Evolutionary conservation across 352 stramenopile genomes (phyloP), one percentile per base, ranked within the genome.

Genomic region (Plasmopara muralis): DNA sequence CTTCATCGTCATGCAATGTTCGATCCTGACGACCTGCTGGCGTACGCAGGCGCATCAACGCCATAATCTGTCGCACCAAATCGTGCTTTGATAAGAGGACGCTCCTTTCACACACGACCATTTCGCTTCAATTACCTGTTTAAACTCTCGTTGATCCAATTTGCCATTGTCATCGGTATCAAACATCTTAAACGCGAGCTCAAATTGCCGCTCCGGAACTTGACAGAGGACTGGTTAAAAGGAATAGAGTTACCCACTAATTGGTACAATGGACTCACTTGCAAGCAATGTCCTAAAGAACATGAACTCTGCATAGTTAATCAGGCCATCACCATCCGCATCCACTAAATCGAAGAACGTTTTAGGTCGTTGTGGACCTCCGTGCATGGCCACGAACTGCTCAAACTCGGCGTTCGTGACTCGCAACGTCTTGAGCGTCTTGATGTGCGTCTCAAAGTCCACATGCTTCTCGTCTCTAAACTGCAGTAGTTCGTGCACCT

Each of bases 171-270:
- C 78, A 45, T 94, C 79, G 1, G 72, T 53, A 60, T 95, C 85
- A 52, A 95, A 92, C 82, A 93, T 92, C 62, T 91, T 89, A 60
- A 95, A 94, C n/a, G 82, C 82, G 39, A 93, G 66, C 47, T 93
- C 80, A 41, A 94, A 90, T 43, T 95, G 83, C 6, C 75, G 82
- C 59, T 89, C 76, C 0, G 82, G 81, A 67, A 94, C 82, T 92
- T 35, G 10, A 35, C 31, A 35, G 6, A 35, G 6, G 1, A 35
- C 10, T 12, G 6, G 10, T 35, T 35, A 35, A 5, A 35, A 25
- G 14, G n/a, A 28, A 8, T 10, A 9, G 4, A 25, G 20, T 3
- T 3, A 25, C 20, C 20, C 20, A 25, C 20, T 25, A 1, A 25
- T 25, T 25, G 20, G 30, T 37, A 25, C 10, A 47, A 47, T 35